Evolutionary conservation across 129 eudicot species (phyloP).

Genomic region (Artemisia argyi): DNA sequence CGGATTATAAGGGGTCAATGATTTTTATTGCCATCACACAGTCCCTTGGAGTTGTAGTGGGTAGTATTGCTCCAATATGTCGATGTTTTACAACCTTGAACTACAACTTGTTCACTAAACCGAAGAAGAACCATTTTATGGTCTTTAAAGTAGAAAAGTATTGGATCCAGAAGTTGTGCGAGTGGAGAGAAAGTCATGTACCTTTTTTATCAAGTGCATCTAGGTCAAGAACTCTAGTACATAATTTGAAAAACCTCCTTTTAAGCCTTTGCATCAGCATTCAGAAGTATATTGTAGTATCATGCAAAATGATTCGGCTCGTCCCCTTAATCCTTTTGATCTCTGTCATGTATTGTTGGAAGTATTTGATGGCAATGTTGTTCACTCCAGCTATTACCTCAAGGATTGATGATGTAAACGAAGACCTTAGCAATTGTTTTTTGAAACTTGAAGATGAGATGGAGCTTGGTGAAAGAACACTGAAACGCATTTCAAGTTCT

Average conservation of each 20-base stretch:
- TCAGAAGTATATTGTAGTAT: conserved; percentile 10
- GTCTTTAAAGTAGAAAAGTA: conserved; percentile 12
- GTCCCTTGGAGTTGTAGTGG: background rate
- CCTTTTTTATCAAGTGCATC: background rate
- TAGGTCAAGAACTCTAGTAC: background rate
- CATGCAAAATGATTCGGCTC: background rate
- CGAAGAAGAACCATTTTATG: background rate
- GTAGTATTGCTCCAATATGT: conserved; percentile 4
- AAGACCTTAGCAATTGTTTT: conserved; percentile 2
- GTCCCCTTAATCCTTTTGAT: background rate
- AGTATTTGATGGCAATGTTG: background rate
- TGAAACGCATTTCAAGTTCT: background rate
- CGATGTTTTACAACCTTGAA: background rate
- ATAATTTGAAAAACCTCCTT: background rate
- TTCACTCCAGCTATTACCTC: background rate
- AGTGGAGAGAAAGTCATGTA: conserved; percentile 10
- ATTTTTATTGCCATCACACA: background rate
- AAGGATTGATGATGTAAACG: background rate
- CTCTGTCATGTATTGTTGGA: background rate
- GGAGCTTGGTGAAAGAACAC: background rate
- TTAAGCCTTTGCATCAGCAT: background rate
- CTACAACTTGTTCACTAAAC: background rate
- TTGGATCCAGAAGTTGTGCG: background rate
- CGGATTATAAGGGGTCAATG: conserved; percentile 6
- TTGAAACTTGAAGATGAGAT: conserved; percentile 5